Evolutionary conservation across 768 basidiomycete genomes (phyloP), one percentile per base, ranked within the genome.

Genomic region (Amanita jacksonii): DNA sequence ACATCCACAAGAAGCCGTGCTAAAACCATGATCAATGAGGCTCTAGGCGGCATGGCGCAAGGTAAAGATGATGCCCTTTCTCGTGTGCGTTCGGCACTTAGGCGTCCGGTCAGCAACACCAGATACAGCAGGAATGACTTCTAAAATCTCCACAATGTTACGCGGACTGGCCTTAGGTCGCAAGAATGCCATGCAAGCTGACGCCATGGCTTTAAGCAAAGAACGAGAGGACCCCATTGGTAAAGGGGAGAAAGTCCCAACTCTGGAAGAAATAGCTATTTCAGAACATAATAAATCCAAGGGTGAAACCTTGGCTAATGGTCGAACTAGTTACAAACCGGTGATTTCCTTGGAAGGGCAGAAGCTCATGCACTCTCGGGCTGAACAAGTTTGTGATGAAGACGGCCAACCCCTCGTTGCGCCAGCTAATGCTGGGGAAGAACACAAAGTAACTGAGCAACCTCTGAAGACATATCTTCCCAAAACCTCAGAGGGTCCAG

Each of bases 141-240:
- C 38, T 24, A 10, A 39, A n/a, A 39, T 5, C 23, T 12, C 38
- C 2, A 25, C 2, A 10, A 5, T 15, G 7, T 22, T 23, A 5
- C 22, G n/a, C 22, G 7, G 10, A 10, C 5, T 23, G 18, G 20
- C 20, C 3, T n/a, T 22, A 7, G 24, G 13, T 10, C 38, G 19
- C 44, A 15, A 32, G 16, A 53, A 60, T 3, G 66, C 69, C 31
- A 60, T 66, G 22, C 64, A 57, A 8, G 63, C 61, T 0, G 72
- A 66, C 6, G 74, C 72, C 25, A 55, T 64, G 24, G 58, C 57
- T 0, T 45, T 76, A 34, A 65, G 68, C 22, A 67, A 65, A 19
- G 79, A 80, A 51, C 70, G 75, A 12, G 70, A 64, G 47, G 74
- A 75, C 12, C 73, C 57, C 54, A 69, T 69, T 33, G 62, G n/a